Evolutionary conservation across 345 rosid genomes (phyloP).

Genomic region (Kandelia obovata): DNA sequence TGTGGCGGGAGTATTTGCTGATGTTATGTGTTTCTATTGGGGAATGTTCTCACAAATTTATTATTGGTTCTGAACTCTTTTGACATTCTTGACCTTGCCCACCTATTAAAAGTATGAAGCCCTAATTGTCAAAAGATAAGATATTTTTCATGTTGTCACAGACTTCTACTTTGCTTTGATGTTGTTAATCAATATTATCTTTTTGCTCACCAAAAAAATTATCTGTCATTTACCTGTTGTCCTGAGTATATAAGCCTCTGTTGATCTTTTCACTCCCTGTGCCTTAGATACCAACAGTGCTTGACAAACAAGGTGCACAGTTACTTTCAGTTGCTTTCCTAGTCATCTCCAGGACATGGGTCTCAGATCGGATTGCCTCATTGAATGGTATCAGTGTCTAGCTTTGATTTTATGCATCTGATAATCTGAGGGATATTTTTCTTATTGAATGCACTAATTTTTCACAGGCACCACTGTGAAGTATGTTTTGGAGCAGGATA

Average conservation of each 20-base stretch:
- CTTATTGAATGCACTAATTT: conserved; percentile 20
- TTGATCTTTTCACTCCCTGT: neutral
- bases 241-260: neutral
- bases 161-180: too few relatives aligned
- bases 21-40: neutral
- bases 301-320: conserved; percentile 94
- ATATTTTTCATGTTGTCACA: too few relatives aligned
- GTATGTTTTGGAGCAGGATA: conserved; percentile 94
- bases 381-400: conserved; percentile 59
- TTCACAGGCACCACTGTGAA: conserved; percentile 89
- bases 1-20: neutral
- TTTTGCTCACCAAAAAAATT: too few relatives aligned
- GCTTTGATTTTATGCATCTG: conserved; percentile 10
- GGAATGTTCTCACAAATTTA: neutral
- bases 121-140: neutral
- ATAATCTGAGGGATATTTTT: conserved; percentile 14
- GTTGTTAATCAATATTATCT: too few relatives aligned
- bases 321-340: conserved; percentile 80
- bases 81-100: neutral
- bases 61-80: neutral
- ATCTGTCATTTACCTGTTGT: neutral
- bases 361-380: conserved; percentile 95
- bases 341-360: conserved; percentile 89
- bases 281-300: conserved; percentile 72
- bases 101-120: neutral